phyloP scores from a whole-genome alignment of 768 basidiomycete species.

The Infundibulicybe gibba region DNA sequence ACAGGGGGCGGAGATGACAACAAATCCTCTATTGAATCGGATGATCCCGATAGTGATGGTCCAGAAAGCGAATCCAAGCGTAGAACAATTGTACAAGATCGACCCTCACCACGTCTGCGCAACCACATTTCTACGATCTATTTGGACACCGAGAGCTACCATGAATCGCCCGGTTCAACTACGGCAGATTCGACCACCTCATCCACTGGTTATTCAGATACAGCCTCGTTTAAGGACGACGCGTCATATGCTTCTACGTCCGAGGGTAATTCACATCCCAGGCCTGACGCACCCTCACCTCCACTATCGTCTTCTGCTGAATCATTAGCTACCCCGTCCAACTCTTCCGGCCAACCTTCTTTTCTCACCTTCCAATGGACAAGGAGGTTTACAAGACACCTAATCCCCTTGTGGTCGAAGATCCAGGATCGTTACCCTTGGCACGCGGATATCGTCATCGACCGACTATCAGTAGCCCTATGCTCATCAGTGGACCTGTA shows the following conservation, averaged over 20 bases:
- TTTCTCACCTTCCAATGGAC: slow-evolving; percentile 30
- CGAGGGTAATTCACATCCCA: slow-evolving; percentile 16
- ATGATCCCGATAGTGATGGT: not conserved
- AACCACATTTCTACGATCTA: slow-evolving; percentile 33
- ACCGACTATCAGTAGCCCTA: slow-evolving; percentile 24
- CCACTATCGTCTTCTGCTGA: slow-evolving; percentile 48
- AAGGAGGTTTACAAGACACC: slow-evolving; percentile 20
- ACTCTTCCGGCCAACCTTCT: slow-evolving; percentile 48
- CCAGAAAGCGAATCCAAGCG: no score
- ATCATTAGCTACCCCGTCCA: slow-evolving; percentile 52
- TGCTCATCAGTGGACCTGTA: slow-evolving; percentile 25
- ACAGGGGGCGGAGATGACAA: not conserved
- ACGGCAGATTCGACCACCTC: slow-evolving; percentile 9
- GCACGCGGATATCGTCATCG: slow-evolving; percentile 18
- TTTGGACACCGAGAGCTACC: slow-evolving; percentile 21
- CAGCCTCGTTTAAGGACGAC: slow-evolving; percentile 14
- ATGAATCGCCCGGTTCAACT: slow-evolving; percentile 1
- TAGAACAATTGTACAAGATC: slow-evolving; percentile 6
- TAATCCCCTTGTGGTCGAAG: slow-evolving; percentile 17
- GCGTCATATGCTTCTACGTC: slow-evolving; percentile 27
- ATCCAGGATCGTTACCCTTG: slow-evolving; percentile 22
- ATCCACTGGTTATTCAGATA: slow-evolving; percentile 2
- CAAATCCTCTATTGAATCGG: not conserved
- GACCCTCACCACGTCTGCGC: slow-evolving; percentile 13
- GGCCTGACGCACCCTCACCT: slow-evolving; percentile 13